Evolutionary conservation across 139 green algal species (phyloP).

Genomic region (Chlorella sp.): DNA sequence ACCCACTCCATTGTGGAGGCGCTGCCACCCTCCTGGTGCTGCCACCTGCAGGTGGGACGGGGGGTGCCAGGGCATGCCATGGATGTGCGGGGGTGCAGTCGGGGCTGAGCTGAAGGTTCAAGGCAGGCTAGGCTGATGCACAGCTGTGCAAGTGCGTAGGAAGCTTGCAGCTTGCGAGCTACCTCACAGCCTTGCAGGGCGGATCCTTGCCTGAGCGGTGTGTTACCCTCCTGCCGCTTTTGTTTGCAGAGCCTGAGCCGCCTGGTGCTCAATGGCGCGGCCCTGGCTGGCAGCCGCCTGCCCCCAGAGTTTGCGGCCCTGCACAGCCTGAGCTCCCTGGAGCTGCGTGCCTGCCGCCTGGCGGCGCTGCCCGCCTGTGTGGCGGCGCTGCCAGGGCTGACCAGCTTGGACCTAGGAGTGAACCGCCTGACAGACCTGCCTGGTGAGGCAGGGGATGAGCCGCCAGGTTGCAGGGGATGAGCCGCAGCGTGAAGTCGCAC

Average conservation of each 20-base stretch:
- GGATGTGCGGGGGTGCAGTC: too few species aligned
- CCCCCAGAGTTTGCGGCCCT: conserved; percentile 19
- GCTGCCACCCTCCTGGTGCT: conserved; percentile 26
- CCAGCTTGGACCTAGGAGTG: conserved; percentile 17
- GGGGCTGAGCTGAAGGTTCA: too few species aligned
- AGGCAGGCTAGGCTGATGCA: too few species aligned
- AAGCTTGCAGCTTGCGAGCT: not conserved
- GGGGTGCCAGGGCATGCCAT: not conserved
- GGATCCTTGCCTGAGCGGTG: not conserved
- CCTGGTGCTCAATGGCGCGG: conserved; percentile 26
- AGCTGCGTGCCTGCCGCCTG: conserved; percentile 26
- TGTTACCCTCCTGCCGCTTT: not conserved
- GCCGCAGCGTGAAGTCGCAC: too few species aligned
- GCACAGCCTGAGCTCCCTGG: conserved; percentile 9
- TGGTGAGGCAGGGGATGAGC: too few species aligned
- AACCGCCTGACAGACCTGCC: conserved; percentile 28
- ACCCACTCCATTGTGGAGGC: conserved; percentile 25
- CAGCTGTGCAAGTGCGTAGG: too few species aligned
- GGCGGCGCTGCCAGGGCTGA: conserved; percentile 6
- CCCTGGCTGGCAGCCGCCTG: conserved; percentile 6
- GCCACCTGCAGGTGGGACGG: not conserved
- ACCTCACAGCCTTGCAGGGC: not conserved
- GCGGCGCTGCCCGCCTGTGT: conserved; percentile 17
- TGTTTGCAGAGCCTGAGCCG: not conserved
- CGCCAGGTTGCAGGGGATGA: too few species aligned